Base-by-base conservation (phyloP, 2,329 filamentous ascomycete species). In the Knoxdaviesia capensis region DNA sequence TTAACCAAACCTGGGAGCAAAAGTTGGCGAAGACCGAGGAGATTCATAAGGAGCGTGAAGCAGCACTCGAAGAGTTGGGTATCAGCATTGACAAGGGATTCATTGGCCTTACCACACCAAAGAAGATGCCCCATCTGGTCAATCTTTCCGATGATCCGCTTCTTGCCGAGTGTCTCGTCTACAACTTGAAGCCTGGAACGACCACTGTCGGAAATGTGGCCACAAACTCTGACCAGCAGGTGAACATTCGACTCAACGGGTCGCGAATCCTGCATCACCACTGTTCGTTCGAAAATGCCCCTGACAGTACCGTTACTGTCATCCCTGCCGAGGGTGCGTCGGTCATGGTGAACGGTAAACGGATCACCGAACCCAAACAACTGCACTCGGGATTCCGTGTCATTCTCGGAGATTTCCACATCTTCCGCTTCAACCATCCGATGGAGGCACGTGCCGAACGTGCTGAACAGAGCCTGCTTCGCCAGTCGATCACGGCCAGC, bases 21-120 rank as follows among this genome's bases (percentile, higher is more conserved):
- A 96, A 96, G 59, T 64, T 98, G 47, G 71, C 76, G 48, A 94
- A 92, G 62, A 98, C 90, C 0, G 90, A 98, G 57, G 77, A 88
- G 51, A 96, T 98, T 43, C 90, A 98, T 65, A 94, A 94, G 56
- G 90, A 98, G 60, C 77, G 90, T 50, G 90, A 98, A 59, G 77
- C 86, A 39, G 90, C 90, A 7, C 65, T 98, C 38, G 90, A 98
- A 62, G 90, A 98, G 57, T 71, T 98, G 37, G 90, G 90, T 49
- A 96, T 98, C 60, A 96, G 87, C 59, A 98, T 98, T 49, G 90
- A 98, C 56, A 98, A 98, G 59, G 90, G 90, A 6, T 94, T 94
- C 54, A 79, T 98, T 46, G 90, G 90, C 9, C 65, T 98, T 46
- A 88, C 85, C 46, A 96, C 87, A 20, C 90, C 90, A 1, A 98